These are phyloP conservation scores for Chlorella sp. DNA, from an alignment of 139 green algal species.

Conservation along the genomic window DNA sequence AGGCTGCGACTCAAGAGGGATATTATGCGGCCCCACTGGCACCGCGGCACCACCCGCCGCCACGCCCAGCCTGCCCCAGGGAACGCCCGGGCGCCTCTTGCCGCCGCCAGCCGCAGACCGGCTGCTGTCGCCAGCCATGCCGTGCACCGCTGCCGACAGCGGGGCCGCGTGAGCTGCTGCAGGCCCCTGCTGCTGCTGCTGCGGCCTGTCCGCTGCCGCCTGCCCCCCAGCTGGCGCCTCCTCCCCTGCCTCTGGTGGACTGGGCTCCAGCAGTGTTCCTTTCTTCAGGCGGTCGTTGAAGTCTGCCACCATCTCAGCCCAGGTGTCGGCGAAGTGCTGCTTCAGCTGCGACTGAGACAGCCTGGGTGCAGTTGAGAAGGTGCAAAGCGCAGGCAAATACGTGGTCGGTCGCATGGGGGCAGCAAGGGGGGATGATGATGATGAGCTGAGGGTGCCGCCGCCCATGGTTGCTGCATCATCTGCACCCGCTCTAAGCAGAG, in stretches of 20 bases:
- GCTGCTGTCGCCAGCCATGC: background rate
- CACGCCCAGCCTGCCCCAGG: background rate
- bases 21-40: slow-evolving; percentile 11
- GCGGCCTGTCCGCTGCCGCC: background rate
- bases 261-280: slow-evolving; percentile 27
- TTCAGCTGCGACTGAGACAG: slow-evolving; percentile 5
- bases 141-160: too few species aligned
- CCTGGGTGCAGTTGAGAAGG: background rate
- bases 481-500: background rate
- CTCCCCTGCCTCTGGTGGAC: background rate
- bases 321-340: slow-evolving; percentile 18
- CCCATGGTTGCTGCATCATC: background rate
- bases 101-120: too few species aligned
- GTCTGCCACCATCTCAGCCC: slow-evolving; percentile 1
- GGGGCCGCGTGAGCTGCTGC: background rate
- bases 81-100: background rate
- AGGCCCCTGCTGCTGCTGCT: background rate
- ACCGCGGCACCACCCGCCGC: background rate
- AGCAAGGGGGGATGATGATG: background rate
- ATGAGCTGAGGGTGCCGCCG: background rate
- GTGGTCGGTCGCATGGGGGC: background rate
- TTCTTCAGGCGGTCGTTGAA: background rate
- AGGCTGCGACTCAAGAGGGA: slow-evolving; percentile 28
- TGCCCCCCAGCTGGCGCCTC: background rate
- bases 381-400: background rate